These are phyloP conservation scores for Candida lessepsii DNA, from an alignment of 805 yeast species.

Conservation along the genomic window DNA sequence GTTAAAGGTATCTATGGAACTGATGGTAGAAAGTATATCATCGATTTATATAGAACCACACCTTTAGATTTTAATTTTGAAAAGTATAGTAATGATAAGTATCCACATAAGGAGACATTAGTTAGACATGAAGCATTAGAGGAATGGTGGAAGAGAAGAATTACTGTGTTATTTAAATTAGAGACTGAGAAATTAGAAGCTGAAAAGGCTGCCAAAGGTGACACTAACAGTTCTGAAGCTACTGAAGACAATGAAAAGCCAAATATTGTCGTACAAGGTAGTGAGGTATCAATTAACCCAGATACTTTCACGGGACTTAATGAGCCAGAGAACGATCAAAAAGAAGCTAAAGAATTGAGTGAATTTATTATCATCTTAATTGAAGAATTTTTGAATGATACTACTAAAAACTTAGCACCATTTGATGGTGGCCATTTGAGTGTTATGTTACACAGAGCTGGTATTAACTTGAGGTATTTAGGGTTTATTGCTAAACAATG, in stretches of 20 bases:
- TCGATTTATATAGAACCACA: constrained; percentile 80
- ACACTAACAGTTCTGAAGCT: constrained; percentile 28
- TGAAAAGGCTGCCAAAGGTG: constrained; percentile 29
- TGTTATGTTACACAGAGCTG: constrained; percentile 66
- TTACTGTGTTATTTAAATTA: constrained; percentile 49
- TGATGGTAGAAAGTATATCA: constrained; percentile 79
- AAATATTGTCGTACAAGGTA: constrained; percentile 51
- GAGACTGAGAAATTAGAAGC: constrained; percentile 49
- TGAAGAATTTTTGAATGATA: constrained; percentile 58
- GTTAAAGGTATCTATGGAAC: constrained; percentile 84
- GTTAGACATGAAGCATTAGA: constrained; percentile 86
- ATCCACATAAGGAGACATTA: constrained; percentile 80
- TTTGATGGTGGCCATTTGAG: constrained; percentile 79
- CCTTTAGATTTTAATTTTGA: constrained; percentile 85
- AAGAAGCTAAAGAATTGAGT: constrained; percentile 68
- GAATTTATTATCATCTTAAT: constrained; percentile 60
- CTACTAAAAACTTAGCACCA: constrained; percentile 61
- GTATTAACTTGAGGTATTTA: constrained; percentile 87
- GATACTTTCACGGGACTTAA: constrained; percentile 60
- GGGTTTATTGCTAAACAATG: constrained; percentile 55
- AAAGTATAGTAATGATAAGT: constrained; percentile 45
- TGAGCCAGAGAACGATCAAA: constrained; percentile 50
- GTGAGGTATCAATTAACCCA: constrained; percentile 66
- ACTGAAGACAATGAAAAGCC: constrained; percentile 28
- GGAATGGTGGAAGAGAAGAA: constrained; percentile 80